These are phyloP conservation scores for Fusarium nodosum DNA, from an alignment of 2,329 filamentous ascomycete species.

Conservation along the genomic window DNA sequence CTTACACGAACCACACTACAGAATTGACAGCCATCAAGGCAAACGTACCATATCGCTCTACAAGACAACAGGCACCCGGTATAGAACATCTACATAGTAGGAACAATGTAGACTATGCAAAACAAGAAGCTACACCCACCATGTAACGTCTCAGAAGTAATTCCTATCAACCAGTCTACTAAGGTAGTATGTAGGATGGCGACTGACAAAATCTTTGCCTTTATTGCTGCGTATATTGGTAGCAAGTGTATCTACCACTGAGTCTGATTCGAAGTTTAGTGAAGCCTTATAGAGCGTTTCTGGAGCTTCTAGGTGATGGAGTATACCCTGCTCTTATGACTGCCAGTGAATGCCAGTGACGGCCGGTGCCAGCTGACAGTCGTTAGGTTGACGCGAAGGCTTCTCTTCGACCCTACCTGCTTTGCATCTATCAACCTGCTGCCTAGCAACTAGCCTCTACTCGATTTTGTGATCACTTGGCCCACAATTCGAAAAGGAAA, in stretches of 20 bases:
- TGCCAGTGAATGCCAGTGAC: too few species aligned
- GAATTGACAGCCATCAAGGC: background rate
- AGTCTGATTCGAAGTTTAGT: too few species aligned
- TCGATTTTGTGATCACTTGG: too few species aligned
- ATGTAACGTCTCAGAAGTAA: background rate
- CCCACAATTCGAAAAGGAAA: too few species aligned
- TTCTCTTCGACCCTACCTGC: background rate
- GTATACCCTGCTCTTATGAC: too few species aligned
- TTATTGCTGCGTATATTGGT: background rate
- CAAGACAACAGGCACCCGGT: background rate
- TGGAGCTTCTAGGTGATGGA: too few species aligned
- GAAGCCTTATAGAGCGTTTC: too few species aligned
- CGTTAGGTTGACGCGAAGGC: too few species aligned
- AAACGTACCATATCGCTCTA: background rate
- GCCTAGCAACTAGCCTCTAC: too few species aligned
- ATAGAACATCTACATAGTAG: background rate
- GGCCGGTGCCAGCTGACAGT: too few species aligned
- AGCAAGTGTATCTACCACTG: too few species aligned
- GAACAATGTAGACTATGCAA: background rate
- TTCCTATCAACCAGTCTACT: background rate
- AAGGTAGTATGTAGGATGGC: background rate
- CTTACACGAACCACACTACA: background rate
- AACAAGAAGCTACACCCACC: too few species aligned
- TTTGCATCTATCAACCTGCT: background rate
- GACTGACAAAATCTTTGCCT: background rate